Evolutionary conservation across 176 grass and related monocot genomes (phyloP).

Genomic region (Aegilops longissima): DNA sequence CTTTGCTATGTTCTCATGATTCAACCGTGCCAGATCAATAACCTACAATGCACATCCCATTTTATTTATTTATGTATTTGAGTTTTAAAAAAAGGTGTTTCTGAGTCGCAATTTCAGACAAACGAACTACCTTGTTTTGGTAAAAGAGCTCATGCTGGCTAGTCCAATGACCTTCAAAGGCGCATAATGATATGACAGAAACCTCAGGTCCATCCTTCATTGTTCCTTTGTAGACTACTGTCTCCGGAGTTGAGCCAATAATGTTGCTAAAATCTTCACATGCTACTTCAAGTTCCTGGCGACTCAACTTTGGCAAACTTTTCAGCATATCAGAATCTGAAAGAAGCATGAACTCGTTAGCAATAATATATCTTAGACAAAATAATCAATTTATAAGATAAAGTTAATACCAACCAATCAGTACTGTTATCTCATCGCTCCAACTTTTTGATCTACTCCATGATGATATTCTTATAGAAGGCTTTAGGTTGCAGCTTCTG

Average conservation of each 20-base stretch:
- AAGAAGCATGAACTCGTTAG: constrained; percentile 3
- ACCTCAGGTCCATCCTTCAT: constrained; percentile 87
- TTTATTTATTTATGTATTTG: constrained; percentile 28
- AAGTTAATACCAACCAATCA: constrained; percentile 54
- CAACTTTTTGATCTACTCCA: constrained; percentile 67
- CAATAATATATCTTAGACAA: background rate
- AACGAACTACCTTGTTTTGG: constrained; percentile 60
- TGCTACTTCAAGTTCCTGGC: constrained; percentile 87
- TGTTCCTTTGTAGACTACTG: constrained; percentile 87
- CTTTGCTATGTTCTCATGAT: constrained; percentile 82
- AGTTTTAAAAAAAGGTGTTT: background rate
- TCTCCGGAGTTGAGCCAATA: constrained; percentile 75
- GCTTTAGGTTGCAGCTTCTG: constrained; percentile 70
- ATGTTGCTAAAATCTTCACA: constrained; percentile 99
- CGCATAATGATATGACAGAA: constrained; percentile 81
- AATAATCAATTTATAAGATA: background rate
- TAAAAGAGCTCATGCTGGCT: constrained; percentile 88
- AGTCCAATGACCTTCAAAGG: constrained; percentile 75
- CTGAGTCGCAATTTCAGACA: background rate
- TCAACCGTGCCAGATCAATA: constrained; percentile 75
- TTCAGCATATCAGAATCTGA: constrained; percentile 90
- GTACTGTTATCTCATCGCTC: constrained; percentile 72
- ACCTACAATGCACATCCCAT: constrained; percentile 45
- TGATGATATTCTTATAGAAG: constrained; percentile 60
- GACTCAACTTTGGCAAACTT: constrained; percentile 61